Evolutionary conservation across 768 basidiomycete genomes (phyloP), one percentile per base, ranked within the genome.

Genomic region (Chalciporus chontae): DNA sequence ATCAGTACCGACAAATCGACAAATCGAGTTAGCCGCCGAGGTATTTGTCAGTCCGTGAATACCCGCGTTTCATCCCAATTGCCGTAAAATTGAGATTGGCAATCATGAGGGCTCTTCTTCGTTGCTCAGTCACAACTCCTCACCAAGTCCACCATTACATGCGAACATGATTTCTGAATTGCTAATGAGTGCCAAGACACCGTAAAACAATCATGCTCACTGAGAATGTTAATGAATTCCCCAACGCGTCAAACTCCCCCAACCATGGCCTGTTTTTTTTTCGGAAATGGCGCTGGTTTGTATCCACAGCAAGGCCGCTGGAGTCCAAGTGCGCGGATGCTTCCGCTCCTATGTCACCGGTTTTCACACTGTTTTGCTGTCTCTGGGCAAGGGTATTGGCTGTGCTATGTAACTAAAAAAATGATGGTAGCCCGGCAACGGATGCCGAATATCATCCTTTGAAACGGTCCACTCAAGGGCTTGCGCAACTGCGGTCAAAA

Each of bases 71-170:
- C 60, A 62, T 69, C 68, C 63, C 64, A 41, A 44, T 43, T 68
- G 57, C 57, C 68, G 66, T 69, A 69, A 68, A 31, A 36, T 36
- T 29, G 54, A 47, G 65, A 69, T 62, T 65, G 65, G 39, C 67
- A 66, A 66, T 67, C 62, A 68, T 58, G 55, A 49, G 3, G 34
- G 8, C n/a, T 36, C 37, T 19, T 19, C 9, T n/a, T 26, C n/a
- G 29, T 31, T 59, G 54, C 45, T 42, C 37, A 46, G 49, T 53
- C 43, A 54, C 46, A 44, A 47, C 49, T 32, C 48, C 41, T 43
- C 37, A 32, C 46, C 47, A 45, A 27, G 48, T 38, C 50, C 48
- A 54, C 52, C 21, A 21, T 21, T 36, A 40, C 51, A 59, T 37
- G 37, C 52, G 40, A 48, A 56, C 40, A 31, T 14, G n/a, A 23